phyloP scores from a whole-genome alignment of 2,329 filamentous ascomycete genomes.

The Aurifilum marmelostoma region DNA sequence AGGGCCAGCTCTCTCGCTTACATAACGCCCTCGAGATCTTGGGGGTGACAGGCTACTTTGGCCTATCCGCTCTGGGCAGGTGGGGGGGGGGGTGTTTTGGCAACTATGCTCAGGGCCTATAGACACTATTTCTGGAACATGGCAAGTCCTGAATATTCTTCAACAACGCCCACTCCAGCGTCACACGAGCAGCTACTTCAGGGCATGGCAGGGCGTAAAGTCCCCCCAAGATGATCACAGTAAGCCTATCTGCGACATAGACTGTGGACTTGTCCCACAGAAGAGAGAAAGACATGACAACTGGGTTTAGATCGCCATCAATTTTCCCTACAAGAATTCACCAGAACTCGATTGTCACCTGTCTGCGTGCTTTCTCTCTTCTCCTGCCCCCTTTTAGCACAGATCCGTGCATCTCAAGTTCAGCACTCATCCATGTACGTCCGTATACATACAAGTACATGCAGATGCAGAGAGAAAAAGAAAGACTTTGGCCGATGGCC shows the following conservation, averaged over 20 bases:
- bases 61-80: background rate
- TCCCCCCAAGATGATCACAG: background rate
- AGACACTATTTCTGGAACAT: constrained; percentile 2
- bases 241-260: background rate
- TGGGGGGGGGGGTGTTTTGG: background rate
- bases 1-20: constrained; percentile 5
- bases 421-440: background rate
- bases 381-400: no score
- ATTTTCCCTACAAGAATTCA: background rate
- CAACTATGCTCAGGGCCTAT: background rate
- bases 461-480: no score
- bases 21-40: background rate
- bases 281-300: background rate
- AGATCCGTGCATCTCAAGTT: background rate
- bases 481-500: background rate
- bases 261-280: background rate
- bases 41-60: background rate
- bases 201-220: background rate
- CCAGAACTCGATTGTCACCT: background rate
- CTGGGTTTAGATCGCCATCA: background rate
- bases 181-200: background rate
- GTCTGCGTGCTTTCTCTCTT: background rate
- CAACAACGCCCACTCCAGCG: background rate
- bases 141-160: background rate
- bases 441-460: background rate